A percentile compares a stretch with the other conserved stretches of the same genome.
These are phyloP conservation scores for Orbilia brochopaga DNA, from an alignment of 2,329 filamentous ascomycete species.

Conservation along the genomic window DNA sequence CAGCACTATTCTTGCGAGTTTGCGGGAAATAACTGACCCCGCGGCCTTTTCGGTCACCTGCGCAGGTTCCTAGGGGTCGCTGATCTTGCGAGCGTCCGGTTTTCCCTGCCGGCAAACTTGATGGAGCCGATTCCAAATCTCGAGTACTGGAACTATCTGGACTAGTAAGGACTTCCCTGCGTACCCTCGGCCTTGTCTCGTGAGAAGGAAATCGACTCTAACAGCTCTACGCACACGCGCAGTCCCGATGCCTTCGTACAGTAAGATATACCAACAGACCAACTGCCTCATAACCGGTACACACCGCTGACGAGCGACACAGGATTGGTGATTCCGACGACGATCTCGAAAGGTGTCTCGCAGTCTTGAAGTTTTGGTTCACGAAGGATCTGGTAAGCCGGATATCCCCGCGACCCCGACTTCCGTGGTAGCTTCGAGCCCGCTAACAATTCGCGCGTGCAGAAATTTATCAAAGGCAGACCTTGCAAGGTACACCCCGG, in stretches of 20 bases:
- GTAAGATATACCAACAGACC: constrained; percentile 18
- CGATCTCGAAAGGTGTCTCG: constrained; percentile 88
- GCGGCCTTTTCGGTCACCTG: not conserved
- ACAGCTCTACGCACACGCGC: not conserved
- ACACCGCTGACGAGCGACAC: constrained; percentile 37
- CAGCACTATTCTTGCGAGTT: not conserved
- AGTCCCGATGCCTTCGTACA: constrained; percentile 47
- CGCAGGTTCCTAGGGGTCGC: constrained; percentile 85
- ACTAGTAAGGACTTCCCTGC: constrained; percentile 63
- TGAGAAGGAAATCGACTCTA: constrained; percentile 5
- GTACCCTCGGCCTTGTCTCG: constrained; percentile 70
- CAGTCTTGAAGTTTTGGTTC: constrained; percentile 95
- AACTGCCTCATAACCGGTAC: not conserved
- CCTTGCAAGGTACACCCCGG: constrained; percentile 73
- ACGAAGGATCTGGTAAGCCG: constrained; percentile 81
- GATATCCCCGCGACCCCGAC: constrained; percentile 5
- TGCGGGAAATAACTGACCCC: constrained; percentile 6
- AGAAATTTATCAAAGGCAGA: constrained; percentile 97
- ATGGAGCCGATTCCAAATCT: constrained; percentile 95
- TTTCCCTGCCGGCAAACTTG: constrained; percentile 92
- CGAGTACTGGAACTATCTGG: constrained; percentile 99
- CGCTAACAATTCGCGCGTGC: constrained; percentile 50
- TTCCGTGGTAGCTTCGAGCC: not conserved
- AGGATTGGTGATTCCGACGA: constrained; percentile 89
- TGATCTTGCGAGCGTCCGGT: constrained; percentile 93